Conservation (phyloP, 2,329 filamentous ascomycete species). For the Rhinocladiella mackenziei region DNA sequence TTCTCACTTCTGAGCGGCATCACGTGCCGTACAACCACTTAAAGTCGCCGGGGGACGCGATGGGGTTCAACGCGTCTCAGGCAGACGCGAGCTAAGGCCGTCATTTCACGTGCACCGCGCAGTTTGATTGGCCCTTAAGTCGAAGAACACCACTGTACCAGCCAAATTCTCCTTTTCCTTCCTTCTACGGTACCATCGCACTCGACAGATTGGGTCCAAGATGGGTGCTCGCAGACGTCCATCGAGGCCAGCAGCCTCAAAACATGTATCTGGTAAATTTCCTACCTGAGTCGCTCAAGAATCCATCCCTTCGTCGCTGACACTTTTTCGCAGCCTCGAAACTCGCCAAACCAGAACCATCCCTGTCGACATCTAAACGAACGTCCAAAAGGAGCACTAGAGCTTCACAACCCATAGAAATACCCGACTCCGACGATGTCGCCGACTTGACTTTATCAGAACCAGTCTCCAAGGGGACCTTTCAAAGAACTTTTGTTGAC, state of each 20-base stretch:
- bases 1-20: no score
- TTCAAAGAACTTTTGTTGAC: constrained; percentile 23
- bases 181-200: no score
- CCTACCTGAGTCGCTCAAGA: neutral
- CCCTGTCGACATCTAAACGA: constrained; percentile 10
- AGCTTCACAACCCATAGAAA: constrained; percentile 18
- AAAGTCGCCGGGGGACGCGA: no score
- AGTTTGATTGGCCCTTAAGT: no score
- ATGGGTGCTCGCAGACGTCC: constrained; percentile 23
- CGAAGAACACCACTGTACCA: no score
- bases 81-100: no score
- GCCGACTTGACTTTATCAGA: constrained; percentile 14
- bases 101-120: no score
- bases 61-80: no score
- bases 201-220: no score
- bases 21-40: no score
- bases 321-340: constrained; percentile 10
- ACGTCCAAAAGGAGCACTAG: constrained; percentile 15
- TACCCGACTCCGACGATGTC: constrained; percentile 28
- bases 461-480: constrained; percentile 13
- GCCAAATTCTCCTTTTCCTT: no score
- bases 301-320: constrained; percentile 2
- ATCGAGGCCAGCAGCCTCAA: constrained; percentile 13
- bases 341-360: constrained; percentile 21
- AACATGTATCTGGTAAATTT: constrained; percentile 10